A percentile compares a stretch with the other conserved stretches of the same genome.
Conservation (phyloP, 2,329 filamentous ascomycete species). For the Penicillium occitanis region DNA sequence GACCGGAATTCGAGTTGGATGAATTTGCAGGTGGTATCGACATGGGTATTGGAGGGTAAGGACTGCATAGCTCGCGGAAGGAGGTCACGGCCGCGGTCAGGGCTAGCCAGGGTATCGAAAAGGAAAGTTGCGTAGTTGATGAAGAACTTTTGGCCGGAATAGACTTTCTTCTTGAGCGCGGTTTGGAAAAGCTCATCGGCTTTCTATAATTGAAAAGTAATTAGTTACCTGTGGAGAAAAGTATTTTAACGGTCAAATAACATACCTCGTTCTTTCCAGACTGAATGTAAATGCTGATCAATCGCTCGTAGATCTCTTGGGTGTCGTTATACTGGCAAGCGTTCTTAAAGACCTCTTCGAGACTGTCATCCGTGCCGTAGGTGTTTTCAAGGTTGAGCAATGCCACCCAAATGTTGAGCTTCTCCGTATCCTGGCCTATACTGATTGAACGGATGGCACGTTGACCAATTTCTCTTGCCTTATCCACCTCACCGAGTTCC, state of each 20-base stretch:
- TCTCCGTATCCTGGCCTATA: conserved; percentile 86
- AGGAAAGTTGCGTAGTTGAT: conserved; percentile 94
- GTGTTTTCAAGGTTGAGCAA: conserved; percentile 91
- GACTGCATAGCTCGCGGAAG: conserved; percentile 82
- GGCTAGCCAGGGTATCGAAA: conserved; percentile 67
- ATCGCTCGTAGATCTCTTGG: conserved; percentile 81
- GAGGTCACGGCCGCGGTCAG: conserved; percentile 73
- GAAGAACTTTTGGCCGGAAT: conserved; percentile 75
- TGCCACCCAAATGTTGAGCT: conserved; percentile 93
- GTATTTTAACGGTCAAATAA: conserved; percentile 15
- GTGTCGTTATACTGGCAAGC: conserved; percentile 93
- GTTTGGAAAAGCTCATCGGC: conserved; percentile 84
- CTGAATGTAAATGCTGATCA: conserved; percentile 93
- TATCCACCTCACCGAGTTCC: conserved; percentile 82
- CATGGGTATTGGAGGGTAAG: conserved; percentile 67
- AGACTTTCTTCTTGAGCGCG: conserved; percentile 86
- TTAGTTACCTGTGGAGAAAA: conserved; percentile 24
- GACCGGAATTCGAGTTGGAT: conserved; percentile 89
- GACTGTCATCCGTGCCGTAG: conserved; percentile 77
- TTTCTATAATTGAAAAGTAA: conserved; percentile 57
- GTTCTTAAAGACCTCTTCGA: conserved; percentile 84
- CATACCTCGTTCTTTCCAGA: conserved; percentile 80
- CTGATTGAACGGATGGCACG: conserved; percentile 88
- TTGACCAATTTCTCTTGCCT: conserved; percentile 85
- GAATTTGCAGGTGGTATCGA: conserved; percentile 80